Conservation (phyloP, 1,284 basidiomycete genomes). For the Cryptococcus wingfieldii region DNA sequence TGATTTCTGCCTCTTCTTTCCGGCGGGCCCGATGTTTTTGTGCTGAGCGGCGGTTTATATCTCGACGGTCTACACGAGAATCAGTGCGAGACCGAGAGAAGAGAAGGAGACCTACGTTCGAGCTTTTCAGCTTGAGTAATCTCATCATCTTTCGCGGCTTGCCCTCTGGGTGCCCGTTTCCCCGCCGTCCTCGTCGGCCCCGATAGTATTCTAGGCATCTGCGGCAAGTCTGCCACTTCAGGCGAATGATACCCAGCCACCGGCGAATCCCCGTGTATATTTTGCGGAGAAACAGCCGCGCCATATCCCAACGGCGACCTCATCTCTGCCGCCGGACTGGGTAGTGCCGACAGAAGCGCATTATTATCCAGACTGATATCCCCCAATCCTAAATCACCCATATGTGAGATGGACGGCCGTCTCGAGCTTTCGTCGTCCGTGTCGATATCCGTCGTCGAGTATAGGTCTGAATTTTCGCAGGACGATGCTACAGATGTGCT, state of each 20-base stretch:
- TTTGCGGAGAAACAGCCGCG: background rate
- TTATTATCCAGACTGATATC: slow-evolving; percentile 3
- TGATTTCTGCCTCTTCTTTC: slow-evolving; percentile 24
- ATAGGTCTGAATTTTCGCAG: slow-evolving; percentile 21
- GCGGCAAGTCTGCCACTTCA: background rate
- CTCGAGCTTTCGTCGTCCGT: slow-evolving; percentile 19
- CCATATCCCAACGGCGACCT: background rate
- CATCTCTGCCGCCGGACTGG: slow-evolving; percentile 4
- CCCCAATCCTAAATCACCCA: slow-evolving; percentile 14
- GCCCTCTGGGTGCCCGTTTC: no score
- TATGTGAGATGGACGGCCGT: background rate
- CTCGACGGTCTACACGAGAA: slow-evolving; percentile 21
- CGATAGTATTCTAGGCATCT: background rate
- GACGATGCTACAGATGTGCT: slow-evolving; percentile 1
- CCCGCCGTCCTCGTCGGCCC: background rate
- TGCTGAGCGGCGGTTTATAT: slow-evolving; percentile 35
- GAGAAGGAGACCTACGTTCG: background rate
- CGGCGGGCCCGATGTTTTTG: slow-evolving; percentile 32
- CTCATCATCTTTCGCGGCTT: background rate
- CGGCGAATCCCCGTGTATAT: slow-evolving; percentile 3
- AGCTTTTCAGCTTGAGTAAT: background rate
- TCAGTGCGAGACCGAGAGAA: background rate
- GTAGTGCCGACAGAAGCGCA: background rate
- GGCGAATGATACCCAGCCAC: background rate
- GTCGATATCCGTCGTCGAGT: slow-evolving; percentile 32